Conservation (phyloP, 202 grass and related monocot species). For the Thinopyrum obtusiflorum region DNA sequence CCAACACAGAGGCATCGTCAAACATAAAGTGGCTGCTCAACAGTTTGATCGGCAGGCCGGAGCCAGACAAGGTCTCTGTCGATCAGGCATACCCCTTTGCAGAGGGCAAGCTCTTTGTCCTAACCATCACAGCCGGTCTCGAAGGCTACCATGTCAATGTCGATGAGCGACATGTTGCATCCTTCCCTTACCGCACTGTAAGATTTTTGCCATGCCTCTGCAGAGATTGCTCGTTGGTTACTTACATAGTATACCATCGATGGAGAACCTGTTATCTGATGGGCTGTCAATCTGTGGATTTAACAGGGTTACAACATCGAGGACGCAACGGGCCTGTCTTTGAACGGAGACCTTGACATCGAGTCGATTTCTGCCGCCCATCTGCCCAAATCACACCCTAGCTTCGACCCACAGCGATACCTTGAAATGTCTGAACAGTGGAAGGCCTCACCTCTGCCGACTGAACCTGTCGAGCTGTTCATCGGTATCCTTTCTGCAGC, state of each 20-base stretch:
- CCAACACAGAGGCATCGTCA: constrained; percentile 34
- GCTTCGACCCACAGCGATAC: constrained; percentile 41
- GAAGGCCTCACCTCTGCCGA: constrained; percentile 50
- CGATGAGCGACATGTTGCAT: constrained; percentile 55
- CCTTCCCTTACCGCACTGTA: constrained; percentile 74
- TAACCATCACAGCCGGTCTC: constrained; percentile 55
- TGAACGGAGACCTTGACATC: constrained; percentile 61
- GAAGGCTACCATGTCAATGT: constrained; percentile 73
- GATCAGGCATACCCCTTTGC: constrained; percentile 58
- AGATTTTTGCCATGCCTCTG: neutral
- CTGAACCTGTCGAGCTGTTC: constrained; percentile 64
- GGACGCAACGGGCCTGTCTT: constrained; percentile 66
- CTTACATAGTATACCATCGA: neutral
- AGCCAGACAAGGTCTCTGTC: constrained; percentile 22
- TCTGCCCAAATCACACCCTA: constrained; percentile 55
- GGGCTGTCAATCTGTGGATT: neutral
- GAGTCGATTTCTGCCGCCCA: constrained; percentile 42
- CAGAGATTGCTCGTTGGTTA: neutral
- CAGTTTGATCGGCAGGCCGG: constrained; percentile 48
- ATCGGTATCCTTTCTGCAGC: constrained; percentile 66
- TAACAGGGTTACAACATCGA: constrained; percentile 57
- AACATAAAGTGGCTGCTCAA: constrained; percentile 55
- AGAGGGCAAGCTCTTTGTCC: constrained; percentile 58
- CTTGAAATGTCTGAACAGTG: constrained; percentile 69
- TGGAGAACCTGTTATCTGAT: neutral